Evolutionary conservation across 2,329 filamentous ascomycete species (phyloP).

Genomic region (Acephala macrosclerotiorum): DNA sequence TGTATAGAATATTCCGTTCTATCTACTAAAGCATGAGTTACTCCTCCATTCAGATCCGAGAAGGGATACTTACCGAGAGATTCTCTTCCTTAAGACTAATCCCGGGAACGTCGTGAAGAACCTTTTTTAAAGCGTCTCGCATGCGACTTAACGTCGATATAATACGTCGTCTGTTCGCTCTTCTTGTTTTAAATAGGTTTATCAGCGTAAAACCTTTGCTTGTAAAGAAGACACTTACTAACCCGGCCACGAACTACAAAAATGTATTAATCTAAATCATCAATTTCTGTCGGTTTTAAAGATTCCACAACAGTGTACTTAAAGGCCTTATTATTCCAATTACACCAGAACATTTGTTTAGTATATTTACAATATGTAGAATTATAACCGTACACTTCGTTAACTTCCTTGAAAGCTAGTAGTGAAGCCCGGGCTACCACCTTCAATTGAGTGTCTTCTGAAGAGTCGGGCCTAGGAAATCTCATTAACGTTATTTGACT

Average conservation of each 20-base stretch:
- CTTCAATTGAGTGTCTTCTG: slow-evolving; percentile 9
- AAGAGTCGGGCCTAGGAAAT: slow-evolving; percentile 5
- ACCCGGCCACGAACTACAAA: slow-evolving; percentile 30
- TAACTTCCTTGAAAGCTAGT: slow-evolving; percentile 33
- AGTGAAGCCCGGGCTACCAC: slow-evolving; percentile 27
- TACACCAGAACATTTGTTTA: slow-evolving; percentile 20
- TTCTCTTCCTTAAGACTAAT: slow-evolving; percentile 41
- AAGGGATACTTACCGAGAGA: slow-evolving; percentile 22
- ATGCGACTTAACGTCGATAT: slow-evolving; percentile 45
- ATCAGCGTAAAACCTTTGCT: slow-evolving; percentile 7
- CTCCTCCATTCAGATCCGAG: not conserved
- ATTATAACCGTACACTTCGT: slow-evolving; percentile 31
- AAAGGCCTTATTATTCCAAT: slow-evolving; percentile 36
- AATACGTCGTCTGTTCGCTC: slow-evolving; percentile 26
- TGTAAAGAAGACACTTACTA: slow-evolving; percentile 21
- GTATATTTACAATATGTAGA: slow-evolving; percentile 1
- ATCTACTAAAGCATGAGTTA: too few relatives aligned
- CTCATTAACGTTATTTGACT: slow-evolving; percentile 9
- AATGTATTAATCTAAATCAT: slow-evolving; percentile 27
- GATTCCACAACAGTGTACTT: slow-evolving; percentile 43
- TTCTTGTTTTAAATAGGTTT: slow-evolving; percentile 16
- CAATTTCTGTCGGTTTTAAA: slow-evolving; percentile 21
- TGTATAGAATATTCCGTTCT: too few relatives aligned
- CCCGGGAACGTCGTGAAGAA: slow-evolving; percentile 43
- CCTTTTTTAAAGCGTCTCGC: slow-evolving; percentile 42